Evolutionary conservation across 108 stramenopile species (phyloP).

Genomic region (Skeletonema potamos): DNA sequence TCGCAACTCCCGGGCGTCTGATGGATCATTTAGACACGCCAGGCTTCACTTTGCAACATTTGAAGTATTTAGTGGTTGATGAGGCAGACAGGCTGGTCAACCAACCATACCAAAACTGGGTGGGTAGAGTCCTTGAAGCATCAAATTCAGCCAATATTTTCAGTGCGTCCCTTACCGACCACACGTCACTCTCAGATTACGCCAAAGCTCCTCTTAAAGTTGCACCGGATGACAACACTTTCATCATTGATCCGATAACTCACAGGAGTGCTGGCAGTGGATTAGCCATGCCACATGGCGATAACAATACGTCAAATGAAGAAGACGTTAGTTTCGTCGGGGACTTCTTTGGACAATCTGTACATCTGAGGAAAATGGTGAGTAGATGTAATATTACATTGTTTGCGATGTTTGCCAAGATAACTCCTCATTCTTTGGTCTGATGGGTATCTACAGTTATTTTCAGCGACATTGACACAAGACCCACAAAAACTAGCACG

Average conservation of each 20-base stretch:
- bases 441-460: slow-evolving; percentile 79
- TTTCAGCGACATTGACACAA: slow-evolving; percentile 92
- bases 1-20: slow-evolving; percentile 94
- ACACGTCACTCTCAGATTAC: slow-evolving; percentile 22
- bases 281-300: slow-evolving; percentile 18
- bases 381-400: neutral
- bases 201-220: slow-evolving; percentile 36
- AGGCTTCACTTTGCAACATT: slow-evolving; percentile 92
- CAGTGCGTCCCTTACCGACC: neutral
- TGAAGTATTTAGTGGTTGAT: slow-evolving; percentile 91
- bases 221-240: slow-evolving; percentile 33
- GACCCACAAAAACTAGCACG: slow-evolving; percentile 94
- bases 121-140: slow-evolving; percentile 72
- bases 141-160: slow-evolving; percentile 40
- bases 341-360: slow-evolving; percentile 23
- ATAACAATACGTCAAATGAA: neutral
- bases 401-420: neutral
- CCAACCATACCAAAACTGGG: slow-evolving; percentile 94
- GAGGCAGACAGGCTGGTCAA: slow-evolving; percentile 94
- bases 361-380: slow-evolving; percentile 39
- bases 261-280: slow-evolving; percentile 39
- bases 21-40: slow-evolving; percentile 94
- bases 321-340: slow-evolving; percentile 13
- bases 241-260: slow-evolving; percentile 48
- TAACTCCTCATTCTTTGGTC: slow-evolving; percentile 45